These are phyloP conservation scores for Chrysanthemum makinoi DNA, from an alignment of 129 eudicot genomes.

Conservation along the genomic window DNA sequence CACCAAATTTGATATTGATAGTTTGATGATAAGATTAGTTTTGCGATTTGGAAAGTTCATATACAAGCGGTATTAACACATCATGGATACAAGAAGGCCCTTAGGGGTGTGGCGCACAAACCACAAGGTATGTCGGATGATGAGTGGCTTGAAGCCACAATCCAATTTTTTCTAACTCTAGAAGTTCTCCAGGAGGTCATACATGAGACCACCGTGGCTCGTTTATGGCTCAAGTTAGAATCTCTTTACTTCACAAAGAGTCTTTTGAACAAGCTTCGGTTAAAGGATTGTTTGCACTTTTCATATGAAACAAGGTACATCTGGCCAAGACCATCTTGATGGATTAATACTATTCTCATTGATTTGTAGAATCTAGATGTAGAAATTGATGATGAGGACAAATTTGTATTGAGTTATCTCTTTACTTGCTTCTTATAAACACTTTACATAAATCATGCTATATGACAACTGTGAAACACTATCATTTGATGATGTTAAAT, in stretches of 20 bases:
- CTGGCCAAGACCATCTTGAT: not conserved
- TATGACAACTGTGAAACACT: not conserved
- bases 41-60: no score
- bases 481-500: no score
- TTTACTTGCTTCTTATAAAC: not conserved
- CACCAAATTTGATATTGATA: no score
- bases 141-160: not conserved
- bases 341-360: not conserved
- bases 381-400: not conserved
- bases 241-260: not conserved
- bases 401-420: not conserved
- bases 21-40: no score
- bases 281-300: not conserved
- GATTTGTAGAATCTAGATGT: no score
- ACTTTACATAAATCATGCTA: not conserved
- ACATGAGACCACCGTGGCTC: not conserved
- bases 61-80: not conserved
- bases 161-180: not conserved
- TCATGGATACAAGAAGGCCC: not conserved
- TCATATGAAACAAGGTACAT: not conserved
- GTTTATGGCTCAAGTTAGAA: not conserved
- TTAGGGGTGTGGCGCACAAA: not conserved
- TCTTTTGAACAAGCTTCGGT: not conserved
- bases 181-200: not conserved
- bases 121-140: not conserved